These are phyloP conservation scores for Pythium pyrilobum DNA, from an alignment of 352 stramenopile genomes.

Conservation along the genomic window DNA sequence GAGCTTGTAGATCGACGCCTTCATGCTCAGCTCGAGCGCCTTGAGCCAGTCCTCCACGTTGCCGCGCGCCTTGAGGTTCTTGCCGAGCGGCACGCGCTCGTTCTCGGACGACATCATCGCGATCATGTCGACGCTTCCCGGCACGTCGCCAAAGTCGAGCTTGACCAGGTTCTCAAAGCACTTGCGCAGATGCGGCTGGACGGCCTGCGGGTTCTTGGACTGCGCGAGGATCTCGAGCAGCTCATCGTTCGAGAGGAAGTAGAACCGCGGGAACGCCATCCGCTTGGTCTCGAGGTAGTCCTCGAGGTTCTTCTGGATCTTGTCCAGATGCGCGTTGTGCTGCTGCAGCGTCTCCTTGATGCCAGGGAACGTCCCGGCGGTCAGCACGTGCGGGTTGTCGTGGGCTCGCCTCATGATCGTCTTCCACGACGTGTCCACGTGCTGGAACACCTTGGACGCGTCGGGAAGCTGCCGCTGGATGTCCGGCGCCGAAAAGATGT, in stretches of 20 bases:
- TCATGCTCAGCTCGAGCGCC: conserved; percentile 87
- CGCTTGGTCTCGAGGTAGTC: conserved; percentile 92
- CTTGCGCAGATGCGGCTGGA: conserved; percentile 93
- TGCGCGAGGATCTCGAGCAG: conserved; percentile 94
- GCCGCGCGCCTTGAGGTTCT: conserved; percentile 91
- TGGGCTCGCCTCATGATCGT: conserved; percentile 87
- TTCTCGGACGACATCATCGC: conserved; percentile 92
- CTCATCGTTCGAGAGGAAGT: conserved; percentile 95
- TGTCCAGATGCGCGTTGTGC: conserved; percentile 84
- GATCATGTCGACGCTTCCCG: conserved; percentile 89
- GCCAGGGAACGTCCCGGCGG: conserved; percentile 63
- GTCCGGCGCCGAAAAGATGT: conserved; percentile 86
- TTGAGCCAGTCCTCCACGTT: conserved; percentile 89
- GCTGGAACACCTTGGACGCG: conserved; percentile 87
- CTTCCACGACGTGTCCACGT: conserved; percentile 90
- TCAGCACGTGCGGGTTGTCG: conserved; percentile 85
- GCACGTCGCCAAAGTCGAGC: conserved; percentile 74
- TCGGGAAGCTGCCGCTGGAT: conserved; percentile 90
- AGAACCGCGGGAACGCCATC: conserved; percentile 92
- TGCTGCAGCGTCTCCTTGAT: conserved; percentile 82
- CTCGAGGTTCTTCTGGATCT: conserved; percentile 91
- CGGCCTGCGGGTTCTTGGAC: conserved; percentile 91
- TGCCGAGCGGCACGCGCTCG: conserved; percentile 82
- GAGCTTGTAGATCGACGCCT: conserved; percentile 86
- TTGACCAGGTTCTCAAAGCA: conserved; percentile 91